Conservation (phyloP, 805 yeast species). For the Metschnikowia santaceciliae region DNA sequence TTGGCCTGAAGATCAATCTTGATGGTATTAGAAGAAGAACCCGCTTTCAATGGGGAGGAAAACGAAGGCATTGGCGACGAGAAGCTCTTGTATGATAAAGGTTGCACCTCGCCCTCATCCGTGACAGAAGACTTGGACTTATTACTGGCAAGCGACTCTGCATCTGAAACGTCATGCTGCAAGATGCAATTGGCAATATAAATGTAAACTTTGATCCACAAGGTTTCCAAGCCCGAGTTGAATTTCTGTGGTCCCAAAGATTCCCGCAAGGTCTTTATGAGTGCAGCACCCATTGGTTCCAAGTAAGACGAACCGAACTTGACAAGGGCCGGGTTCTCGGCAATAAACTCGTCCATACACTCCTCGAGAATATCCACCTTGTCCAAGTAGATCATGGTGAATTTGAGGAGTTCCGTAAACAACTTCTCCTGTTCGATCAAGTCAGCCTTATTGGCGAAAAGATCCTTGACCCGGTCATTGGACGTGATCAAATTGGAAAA, state of each 20-base stretch:
- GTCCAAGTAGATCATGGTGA: constrained; percentile 29
- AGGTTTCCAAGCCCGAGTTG: constrained; percentile 28
- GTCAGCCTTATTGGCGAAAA: constrained; percentile 20
- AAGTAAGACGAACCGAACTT: constrained; percentile 26
- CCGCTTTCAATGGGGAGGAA: background rate
- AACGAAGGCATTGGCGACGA: constrained; percentile 10
- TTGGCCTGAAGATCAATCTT: constrained; percentile 27
- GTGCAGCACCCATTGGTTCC: constrained; percentile 41
- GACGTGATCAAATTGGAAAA: constrained; percentile 32
- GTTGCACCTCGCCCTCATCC: constrained; percentile 20
- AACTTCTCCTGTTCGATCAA: constrained; percentile 29
- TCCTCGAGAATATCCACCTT: constrained; percentile 26
- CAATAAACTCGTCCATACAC: constrained; percentile 30
- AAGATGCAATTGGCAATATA: constrained; percentile 37
- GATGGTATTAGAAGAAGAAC: constrained; percentile 14
- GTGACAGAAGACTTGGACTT: constrained; percentile 1
- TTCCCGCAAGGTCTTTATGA: constrained; percentile 35
- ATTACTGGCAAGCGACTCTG: constrained; percentile 20
- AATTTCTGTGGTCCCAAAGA: constrained; percentile 31
- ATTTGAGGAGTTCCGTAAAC: constrained; percentile 34
- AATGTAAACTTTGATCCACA: constrained; percentile 40
- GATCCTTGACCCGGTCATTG: constrained; percentile 23
- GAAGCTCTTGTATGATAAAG: constrained; percentile 18
- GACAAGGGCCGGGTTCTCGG: constrained; percentile 28
- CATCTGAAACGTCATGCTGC: constrained; percentile 23